These are phyloP conservation scores for Filobasidium uniguttulatum DNA, from an alignment of 1,284 basidiomycete genomes.

Conservation along the genomic window DNA sequence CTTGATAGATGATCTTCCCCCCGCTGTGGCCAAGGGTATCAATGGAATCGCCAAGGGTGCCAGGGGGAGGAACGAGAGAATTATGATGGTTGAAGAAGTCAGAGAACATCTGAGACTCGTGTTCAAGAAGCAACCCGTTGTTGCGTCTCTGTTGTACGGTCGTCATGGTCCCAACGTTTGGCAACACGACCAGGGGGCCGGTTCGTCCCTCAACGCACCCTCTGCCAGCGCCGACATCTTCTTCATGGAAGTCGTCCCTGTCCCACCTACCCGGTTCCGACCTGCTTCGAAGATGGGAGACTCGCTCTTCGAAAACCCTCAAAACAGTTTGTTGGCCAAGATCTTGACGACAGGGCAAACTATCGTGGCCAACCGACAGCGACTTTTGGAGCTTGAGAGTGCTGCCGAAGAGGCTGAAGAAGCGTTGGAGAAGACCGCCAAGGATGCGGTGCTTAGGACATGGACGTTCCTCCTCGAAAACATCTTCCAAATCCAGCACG, in stretches of 20 bases:
- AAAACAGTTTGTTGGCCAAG: slow-evolving; percentile 83
- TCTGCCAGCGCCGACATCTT: slow-evolving; percentile 84
- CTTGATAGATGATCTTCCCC: slow-evolving; percentile 10
- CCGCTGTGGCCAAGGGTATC: slow-evolving; percentile 48
- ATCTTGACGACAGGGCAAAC: slow-evolving; percentile 70
- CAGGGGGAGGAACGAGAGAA: slow-evolving; percentile 70
- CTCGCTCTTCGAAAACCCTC: slow-evolving; percentile 85
- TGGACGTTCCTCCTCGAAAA: slow-evolving; percentile 64
- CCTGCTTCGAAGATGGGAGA: slow-evolving; percentile 89
- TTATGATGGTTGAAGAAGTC: slow-evolving; percentile 81
- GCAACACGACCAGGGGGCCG: slow-evolving; percentile 42
- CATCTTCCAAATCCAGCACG: slow-evolving; percentile 78
- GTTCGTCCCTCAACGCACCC: slow-evolving; percentile 31
- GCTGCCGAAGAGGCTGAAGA: slow-evolving; percentile 41
- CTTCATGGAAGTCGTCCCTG: slow-evolving; percentile 84
- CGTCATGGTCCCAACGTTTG: slow-evolving; percentile 57
- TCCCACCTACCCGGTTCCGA: slow-evolving; percentile 89
- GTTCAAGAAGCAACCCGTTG: slow-evolving; percentile 66
- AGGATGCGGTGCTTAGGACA: slow-evolving; percentile 42
- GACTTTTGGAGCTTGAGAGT: slow-evolving; percentile 41
- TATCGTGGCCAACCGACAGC: slow-evolving; percentile 62
- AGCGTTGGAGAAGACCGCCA: slow-evolving; percentile 32
- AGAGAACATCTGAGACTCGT: slow-evolving; percentile 81
- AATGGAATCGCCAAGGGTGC: slow-evolving; percentile 61
- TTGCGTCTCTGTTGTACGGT: slow-evolving; percentile 80